phyloP scores from a whole-genome alignment of 2,329 filamentous ascomycete genomes.

The Neocucurbitaria cava region DNA sequence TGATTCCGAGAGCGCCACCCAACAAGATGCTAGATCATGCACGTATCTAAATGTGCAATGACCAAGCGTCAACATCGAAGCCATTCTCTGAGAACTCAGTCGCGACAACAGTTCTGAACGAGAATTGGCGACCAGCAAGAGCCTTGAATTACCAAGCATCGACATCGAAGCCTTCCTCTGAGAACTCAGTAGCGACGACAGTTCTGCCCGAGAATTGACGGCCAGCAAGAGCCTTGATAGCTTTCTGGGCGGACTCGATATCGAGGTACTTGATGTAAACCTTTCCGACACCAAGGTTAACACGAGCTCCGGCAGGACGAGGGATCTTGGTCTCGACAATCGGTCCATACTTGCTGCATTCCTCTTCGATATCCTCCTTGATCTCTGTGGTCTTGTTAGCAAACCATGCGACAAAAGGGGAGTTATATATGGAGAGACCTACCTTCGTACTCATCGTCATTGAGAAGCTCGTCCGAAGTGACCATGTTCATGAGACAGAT shows the following conservation, averaged over 20 bases:
- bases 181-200: slow-evolving; percentile 95
- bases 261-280: slow-evolving; percentile 95
- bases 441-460: slow-evolving; percentile 96
- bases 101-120: too few relatives aligned
- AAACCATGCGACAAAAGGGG: background rate
- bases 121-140: background rate
- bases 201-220: slow-evolving; percentile 96
- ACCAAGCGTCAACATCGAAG: too few relatives aligned
- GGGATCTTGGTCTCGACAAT: slow-evolving; percentile 93
- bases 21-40: background rate
- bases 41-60: too few relatives aligned
- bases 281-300: slow-evolving; percentile 91
- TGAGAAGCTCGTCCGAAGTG: slow-evolving; percentile 90
- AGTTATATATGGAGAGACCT: slow-evolving; percentile 37
- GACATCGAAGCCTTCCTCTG: slow-evolving; percentile 97
- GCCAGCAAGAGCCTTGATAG: slow-evolving; percentile 87
- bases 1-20: background rate
- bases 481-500: slow-evolving; percentile 98
- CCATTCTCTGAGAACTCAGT: too few relatives aligned
- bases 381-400: slow-evolving; percentile 73
- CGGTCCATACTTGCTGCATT: slow-evolving; percentile 88
- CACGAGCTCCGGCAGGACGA: slow-evolving; percentile 80
- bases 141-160: slow-evolving; percentile 73
- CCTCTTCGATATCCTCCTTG: slow-evolving; percentile 89
- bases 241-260: slow-evolving; percentile 79